Conservation (phyloP, 306 rosid species). For the Lathyrus oleraceus region DNA sequence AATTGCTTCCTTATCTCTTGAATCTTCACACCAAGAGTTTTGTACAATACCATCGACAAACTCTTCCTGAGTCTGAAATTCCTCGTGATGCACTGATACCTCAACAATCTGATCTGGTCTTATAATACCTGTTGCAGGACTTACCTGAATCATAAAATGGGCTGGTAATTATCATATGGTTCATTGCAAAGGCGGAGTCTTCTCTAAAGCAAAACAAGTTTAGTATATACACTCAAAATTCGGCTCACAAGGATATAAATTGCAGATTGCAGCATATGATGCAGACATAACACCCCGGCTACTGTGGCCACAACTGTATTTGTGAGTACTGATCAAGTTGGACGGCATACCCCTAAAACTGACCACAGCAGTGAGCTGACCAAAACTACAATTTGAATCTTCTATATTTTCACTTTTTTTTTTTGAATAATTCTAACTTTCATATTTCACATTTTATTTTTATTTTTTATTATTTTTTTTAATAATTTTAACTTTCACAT, state of each 20-base stretch:
- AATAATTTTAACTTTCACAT: not conserved
- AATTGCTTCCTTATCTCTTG: conserved; percentile 80
- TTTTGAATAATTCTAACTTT: too few species aligned
- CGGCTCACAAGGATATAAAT: not conserved
- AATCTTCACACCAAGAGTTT: conserved; percentile 90
- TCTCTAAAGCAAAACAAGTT: conserved; percentile 8
- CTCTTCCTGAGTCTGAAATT: conserved; percentile 70
- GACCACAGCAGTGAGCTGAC: not conserved
- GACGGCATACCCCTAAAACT: not conserved
- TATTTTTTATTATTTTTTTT: not conserved
- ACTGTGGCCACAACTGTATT: not conserved
- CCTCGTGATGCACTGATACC: conserved; percentile 87
- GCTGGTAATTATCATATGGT: conserved; percentile 20
- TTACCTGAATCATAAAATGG: conserved; percentile 59
- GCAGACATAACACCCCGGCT: not conserved
- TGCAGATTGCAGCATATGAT: not conserved
- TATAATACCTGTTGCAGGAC: conserved; percentile 81
- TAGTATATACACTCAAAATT: conserved; percentile 13
- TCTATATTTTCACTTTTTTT: not conserved
- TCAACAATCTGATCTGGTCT: conserved; percentile 73
- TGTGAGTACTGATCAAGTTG: not conserved
- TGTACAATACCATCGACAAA: conserved; percentile 81
- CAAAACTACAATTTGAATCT: conserved; percentile 7
- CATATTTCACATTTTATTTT: too few species aligned
- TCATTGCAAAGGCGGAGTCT: conserved; percentile 28